Conservation (phyloP, 1,284 basidiomycete genomes). For the Amylostereum chailletii region DNA sequence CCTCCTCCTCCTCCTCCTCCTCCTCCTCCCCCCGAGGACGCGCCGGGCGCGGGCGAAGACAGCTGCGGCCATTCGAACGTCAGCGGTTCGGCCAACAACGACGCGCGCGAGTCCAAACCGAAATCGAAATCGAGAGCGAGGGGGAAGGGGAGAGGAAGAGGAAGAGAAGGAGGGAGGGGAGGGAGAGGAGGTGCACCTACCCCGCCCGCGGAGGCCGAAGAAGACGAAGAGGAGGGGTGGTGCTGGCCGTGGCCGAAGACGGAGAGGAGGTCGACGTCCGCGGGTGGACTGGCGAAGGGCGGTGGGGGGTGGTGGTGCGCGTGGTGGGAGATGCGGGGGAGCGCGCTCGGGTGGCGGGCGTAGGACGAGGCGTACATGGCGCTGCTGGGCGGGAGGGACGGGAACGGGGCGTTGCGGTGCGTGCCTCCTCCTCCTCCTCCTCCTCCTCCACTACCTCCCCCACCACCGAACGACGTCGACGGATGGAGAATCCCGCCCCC, state of each 20-base stretch:
- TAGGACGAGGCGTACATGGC: background rate
- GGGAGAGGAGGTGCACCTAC: conserved; percentile 6
- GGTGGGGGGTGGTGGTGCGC: background rate
- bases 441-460: background rate
- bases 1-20: too few species aligned
- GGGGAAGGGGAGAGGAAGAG: too few species aligned
- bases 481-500: background rate
- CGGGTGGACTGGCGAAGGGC: background rate
- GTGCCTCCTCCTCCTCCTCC: background rate
- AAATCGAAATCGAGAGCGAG: too few species aligned
- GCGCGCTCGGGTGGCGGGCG: background rate
- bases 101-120: conserved; percentile 9
- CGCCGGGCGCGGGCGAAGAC: background rate
- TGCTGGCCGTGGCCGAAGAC: conserved; percentile 11
- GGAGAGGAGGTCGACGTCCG: conserved; percentile 12
- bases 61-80: conserved; percentile 16
- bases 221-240: background rate
- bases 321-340: conserved; percentile 9
- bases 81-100: conserved; percentile 11
- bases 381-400: background rate
- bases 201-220: conserved; percentile 1
- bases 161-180: too few species aligned
- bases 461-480: background rate
- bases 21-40: background rate
- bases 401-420: background rate